Conservation (phyloP, 768 basidiomycete genomes). For the Tylopilus subfusipes region DNA sequence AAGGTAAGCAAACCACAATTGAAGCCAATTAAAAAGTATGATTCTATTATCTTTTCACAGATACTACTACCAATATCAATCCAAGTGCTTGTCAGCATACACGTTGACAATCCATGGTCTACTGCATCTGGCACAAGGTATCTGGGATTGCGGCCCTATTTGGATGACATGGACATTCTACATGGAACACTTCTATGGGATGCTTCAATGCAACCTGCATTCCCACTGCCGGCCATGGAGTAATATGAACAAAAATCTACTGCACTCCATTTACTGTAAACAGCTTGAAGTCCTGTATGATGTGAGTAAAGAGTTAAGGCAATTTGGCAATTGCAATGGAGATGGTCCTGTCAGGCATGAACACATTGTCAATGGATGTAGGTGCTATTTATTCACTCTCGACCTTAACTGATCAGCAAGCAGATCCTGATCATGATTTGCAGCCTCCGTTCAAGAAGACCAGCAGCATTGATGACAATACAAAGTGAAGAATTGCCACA, state of each 20-base stretch:
- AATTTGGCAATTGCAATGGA: no score
- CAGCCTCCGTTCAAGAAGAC: no score
- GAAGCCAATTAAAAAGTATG: no score
- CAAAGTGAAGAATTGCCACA: no score
- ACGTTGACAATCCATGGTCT: not conserved
- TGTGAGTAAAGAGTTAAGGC: no score
- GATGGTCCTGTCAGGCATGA: no score
- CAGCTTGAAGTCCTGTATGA: no score
- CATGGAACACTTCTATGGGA: not conserved
- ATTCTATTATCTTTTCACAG: not conserved
- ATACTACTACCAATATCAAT: not conserved
- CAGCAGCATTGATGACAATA: no score
- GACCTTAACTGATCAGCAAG: no score
- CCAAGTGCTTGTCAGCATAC: not conserved
- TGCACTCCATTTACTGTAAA: not conserved
- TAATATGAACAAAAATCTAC: not conserved
- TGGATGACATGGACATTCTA: not conserved
- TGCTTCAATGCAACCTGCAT: not conserved
- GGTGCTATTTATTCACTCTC: no score
- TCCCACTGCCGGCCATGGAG: not conserved
- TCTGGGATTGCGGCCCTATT: not conserved
- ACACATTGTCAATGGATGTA: no score
- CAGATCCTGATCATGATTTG: no score
- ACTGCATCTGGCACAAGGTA: not conserved
- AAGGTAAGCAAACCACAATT: slow-evolving; percentile 2